Base-by-base conservation (phyloP, 2,329 filamentous ascomycete genomes). In the Erysiphe neolycopersici region DNA sequence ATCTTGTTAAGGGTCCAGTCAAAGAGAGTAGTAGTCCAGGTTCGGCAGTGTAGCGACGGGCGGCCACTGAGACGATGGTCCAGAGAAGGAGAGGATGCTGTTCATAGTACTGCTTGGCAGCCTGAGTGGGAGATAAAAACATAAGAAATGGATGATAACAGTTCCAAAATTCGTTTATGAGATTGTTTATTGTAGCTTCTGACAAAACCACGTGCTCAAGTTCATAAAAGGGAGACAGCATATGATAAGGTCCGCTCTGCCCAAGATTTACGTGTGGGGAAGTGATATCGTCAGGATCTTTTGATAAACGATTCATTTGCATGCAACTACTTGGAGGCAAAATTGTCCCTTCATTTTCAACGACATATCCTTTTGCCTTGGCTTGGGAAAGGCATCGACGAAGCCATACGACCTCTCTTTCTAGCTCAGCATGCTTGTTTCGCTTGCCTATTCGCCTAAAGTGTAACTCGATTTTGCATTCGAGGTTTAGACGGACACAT, bases 381-480 rank as follows among this genome's bases (percentile, higher is more conserved):
- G 76, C 74, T 49, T 67, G 64, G 45, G 69, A 62, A 47, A 79
- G 64, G 52, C 66, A 71, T 39, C 72, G 68, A 43, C 74, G 69
- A 50, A 78, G 60, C 48, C 65, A 71, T 46, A 81, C 77, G 54
- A 85, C 80, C 59, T 85, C 78, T 60, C 75, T 79, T 57, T 83
- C 79, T 79, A 85, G 85, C 61, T 85, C 80, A 53, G 79, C 79
- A 59, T 87, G 79, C 58, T 81, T 79, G 49, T 73, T 79, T 37
- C 80, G 71, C 64, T 89, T 89, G 49, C 80, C 78, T 16, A 85
- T 66, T 52, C 80, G 75, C 66, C 84, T 85, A 62, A 87, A 87
- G 59, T 84, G 83, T 54, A 78, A 80, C 59, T 87, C 79, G 59
- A 89, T 87, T 59, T 82, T 81, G 66, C 81, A 89, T 48, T 76